A percentile compares a stretch with the other conserved stretches of the same genome.
Evolutionary conservation across 306 rosid species (phyloP).

Genomic region (Vachellia collinsii): DNA sequence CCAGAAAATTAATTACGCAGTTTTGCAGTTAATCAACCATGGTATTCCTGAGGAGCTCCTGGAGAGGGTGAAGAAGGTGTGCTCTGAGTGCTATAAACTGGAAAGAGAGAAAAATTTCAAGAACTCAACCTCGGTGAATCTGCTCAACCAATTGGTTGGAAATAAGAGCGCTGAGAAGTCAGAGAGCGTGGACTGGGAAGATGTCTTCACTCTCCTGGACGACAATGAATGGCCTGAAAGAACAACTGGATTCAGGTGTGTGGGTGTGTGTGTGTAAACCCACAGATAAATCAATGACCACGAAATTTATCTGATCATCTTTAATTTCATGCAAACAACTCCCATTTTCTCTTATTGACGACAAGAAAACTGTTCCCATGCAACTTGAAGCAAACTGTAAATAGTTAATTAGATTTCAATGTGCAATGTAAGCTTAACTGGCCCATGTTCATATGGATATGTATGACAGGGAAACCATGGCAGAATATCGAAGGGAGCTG

Average conservation of each 20-base stretch:
- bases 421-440: slow-evolving; percentile 20
- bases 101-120: slow-evolving; percentile 89
- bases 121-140: slow-evolving; percentile 56
- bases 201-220: slow-evolving; percentile 80
- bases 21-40: slow-evolving; percentile 86
- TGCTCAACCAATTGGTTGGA: slow-evolving; percentile 54
- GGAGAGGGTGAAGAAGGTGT: slow-evolving; percentile 86
- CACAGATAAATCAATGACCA: slow-evolving; percentile 22
- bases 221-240: slow-evolving; percentile 75
- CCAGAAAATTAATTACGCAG: slow-evolving; percentile 22
- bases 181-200: slow-evolving; percentile 90
- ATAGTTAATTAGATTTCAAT: background rate
- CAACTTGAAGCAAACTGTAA: background rate
- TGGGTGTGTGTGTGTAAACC: background rate
- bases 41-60: slow-evolving; percentile 87
- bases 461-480: slow-evolving; percentile 80
- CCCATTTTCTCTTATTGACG: background rate
- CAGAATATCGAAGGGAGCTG: slow-evolving; percentile 69
- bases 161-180: slow-evolving; percentile 54
- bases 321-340: slow-evolving; percentile 24
- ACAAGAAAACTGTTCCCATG: background rate
- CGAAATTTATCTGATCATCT: background rate
- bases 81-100: slow-evolving; percentile 62
- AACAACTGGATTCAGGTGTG: slow-evolving; percentile 79
- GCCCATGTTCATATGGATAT: slow-evolving; percentile 14